Conservation (phyloP, 2,329 filamentous ascomycete species). For the Sarocladiaceae sp. region DNA sequence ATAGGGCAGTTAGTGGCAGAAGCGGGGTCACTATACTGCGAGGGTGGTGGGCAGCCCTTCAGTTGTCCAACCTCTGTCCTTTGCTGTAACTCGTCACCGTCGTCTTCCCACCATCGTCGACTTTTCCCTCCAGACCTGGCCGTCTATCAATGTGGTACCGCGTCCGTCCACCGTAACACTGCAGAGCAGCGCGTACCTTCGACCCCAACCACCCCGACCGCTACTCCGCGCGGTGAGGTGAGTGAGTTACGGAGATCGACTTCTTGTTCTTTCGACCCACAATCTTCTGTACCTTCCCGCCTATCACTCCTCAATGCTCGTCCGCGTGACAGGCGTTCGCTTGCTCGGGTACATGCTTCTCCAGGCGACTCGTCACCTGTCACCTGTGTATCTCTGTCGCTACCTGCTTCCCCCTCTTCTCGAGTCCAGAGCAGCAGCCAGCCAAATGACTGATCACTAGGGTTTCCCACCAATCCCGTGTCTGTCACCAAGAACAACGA, state of each 20-base stretch:
- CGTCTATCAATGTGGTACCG: neutral
- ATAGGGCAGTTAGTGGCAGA: conserved; percentile 4
- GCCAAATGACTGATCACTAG: conserved; percentile 6
- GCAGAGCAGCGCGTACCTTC: neutral
- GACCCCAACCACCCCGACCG: conserved; percentile 4
- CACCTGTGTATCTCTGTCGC: neutral
- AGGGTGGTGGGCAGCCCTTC: neutral
- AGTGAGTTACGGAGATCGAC: neutral
- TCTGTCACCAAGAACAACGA: neutral
- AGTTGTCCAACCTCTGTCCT: neutral
- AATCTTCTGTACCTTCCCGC: neutral
- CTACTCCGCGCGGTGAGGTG: neutral
- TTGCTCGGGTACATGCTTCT: conserved; percentile 4
- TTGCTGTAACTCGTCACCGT: conserved; percentile 7
- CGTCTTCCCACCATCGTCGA: neutral
- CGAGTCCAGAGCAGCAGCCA: neutral
- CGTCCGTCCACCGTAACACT: neutral
- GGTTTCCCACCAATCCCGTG: conserved; percentile 7
- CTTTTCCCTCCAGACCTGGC: neutral
- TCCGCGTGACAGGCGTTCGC: conserved; percentile 1
- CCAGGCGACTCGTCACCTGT: neutral
- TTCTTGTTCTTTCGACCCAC: neutral
- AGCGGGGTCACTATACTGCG: neutral
- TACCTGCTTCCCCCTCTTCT: neutral
- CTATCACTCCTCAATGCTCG: neutral